Percentiles rank a stretch among this genome's conserved stretches.
Conservation (phyloP, 352 stramenopile species). For the Elongisporangium anandrum region DNA sequence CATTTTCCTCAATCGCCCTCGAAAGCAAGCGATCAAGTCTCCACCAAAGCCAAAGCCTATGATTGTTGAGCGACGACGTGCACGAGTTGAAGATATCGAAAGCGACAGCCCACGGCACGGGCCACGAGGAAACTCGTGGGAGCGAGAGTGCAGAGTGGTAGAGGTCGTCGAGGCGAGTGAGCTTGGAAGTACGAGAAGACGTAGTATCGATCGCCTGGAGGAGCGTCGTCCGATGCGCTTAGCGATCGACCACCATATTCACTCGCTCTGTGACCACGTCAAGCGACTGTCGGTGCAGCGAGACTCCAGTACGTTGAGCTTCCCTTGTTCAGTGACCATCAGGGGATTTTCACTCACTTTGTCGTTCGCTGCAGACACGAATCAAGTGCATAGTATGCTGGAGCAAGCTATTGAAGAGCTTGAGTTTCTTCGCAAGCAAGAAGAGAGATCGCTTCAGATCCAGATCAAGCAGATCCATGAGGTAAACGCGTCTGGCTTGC, state of each 20-base stretch:
- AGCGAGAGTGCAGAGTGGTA: no score
- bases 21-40: background rate
- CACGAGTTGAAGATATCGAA: conserved; percentile 1
- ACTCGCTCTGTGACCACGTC: conserved; percentile 41
- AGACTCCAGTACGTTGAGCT: conserved; percentile 27
- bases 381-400: conserved; percentile 39
- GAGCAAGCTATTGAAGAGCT: conserved; percentile 56
- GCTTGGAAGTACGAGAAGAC: conserved; percentile 4
- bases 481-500: conserved; percentile 18
- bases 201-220: conserved; percentile 6
- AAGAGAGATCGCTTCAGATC: conserved; percentile 39
- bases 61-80: background rate
- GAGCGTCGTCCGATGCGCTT: conserved; percentile 13
- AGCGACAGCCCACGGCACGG: background rate
- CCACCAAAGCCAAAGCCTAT: background rate
- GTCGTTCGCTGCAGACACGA: conserved; percentile 16
- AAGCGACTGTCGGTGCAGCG: conserved; percentile 35
- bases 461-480: conserved; percentile 44
- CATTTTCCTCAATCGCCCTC: conserved; percentile 64
- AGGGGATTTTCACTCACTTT: background rate
- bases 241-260: conserved; percentile 44
- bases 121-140: background rate
- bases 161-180: no score
- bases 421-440: conserved; percentile 41
- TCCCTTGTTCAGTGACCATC: background rate